Percentiles rank a stretch among this genome's conserved stretches.
phyloP scores from a whole-genome alignment of 2,329 filamentous ascomycete genomes.

The Epichloe gansuensis region DNA sequence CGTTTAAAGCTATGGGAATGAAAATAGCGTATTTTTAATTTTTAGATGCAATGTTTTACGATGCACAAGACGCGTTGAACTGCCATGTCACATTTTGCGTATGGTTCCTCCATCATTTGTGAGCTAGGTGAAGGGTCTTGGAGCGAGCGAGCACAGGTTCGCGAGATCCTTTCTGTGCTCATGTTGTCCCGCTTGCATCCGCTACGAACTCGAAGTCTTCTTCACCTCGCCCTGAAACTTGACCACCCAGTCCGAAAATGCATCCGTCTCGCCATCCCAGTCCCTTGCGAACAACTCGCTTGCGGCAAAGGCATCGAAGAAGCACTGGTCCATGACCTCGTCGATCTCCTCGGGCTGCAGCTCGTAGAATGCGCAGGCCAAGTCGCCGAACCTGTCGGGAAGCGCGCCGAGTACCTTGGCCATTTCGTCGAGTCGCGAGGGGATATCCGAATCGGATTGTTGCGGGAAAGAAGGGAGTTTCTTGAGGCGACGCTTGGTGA shows the following conservation, averaged over 20 bases:
- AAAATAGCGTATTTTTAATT: neutral
- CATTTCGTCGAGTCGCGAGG: conserved; percentile 40
- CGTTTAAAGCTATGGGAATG: neutral
- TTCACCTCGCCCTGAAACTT: conserved; percentile 42
- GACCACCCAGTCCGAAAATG: conserved; percentile 65
- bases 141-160: too few relatives aligned
- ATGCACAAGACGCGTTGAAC: too few relatives aligned
- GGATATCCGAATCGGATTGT: conserved; percentile 15
- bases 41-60: neutral
- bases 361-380: conserved; percentile 62
- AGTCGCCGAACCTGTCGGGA: conserved; percentile 55
- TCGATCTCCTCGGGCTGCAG: conserved; percentile 48
- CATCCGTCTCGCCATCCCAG: conserved; percentile 57
- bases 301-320: conserved; percentile 43
- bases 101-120: too few relatives aligned
- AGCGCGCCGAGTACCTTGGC: conserved; percentile 43
- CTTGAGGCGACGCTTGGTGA: conserved; percentile 57
- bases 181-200: too few relatives aligned
- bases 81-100: too few relatives aligned
- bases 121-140: too few relatives aligned
- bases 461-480: conserved; percentile 34
- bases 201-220: conserved; percentile 16
- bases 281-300: conserved; percentile 41
- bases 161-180: too few relatives aligned
- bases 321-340: conserved; percentile 43